A percentile compares a stretch with the other conserved stretches of the same genome.
These are phyloP conservation scores for Phoenix dactylifera DNA, from an alignment of 176 grass and related monocot species.

Conservation along the genomic window DNA sequence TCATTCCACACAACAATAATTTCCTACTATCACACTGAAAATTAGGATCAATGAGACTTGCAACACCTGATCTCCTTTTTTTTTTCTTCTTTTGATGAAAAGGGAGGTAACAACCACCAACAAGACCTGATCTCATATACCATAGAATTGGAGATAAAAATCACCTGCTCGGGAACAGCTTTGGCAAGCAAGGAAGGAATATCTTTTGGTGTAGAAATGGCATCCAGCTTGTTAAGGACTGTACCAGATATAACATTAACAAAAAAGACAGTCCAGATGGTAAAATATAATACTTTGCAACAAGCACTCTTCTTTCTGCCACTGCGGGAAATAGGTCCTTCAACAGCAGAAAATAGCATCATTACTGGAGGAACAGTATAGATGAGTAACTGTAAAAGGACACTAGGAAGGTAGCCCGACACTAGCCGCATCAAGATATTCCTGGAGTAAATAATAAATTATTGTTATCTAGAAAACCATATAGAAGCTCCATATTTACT, in stretches of 20 bases:
- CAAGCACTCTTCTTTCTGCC: constrained; percentile 77
- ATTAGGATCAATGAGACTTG: too few relatives aligned
- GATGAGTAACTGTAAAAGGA: constrained; percentile 60
- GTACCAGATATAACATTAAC: constrained; percentile 89
- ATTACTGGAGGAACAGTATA: constrained; percentile 84
- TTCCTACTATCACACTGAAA: too few relatives aligned
- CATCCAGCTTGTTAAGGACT: constrained; percentile 51
- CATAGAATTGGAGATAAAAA: background rate
- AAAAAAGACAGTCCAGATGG: constrained; percentile 91
- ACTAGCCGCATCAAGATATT: constrained; percentile 45
- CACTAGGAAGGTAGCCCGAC: constrained; percentile 88
- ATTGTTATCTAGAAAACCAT: background rate
- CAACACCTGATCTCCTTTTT: too few relatives aligned
- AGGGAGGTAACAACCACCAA: too few relatives aligned
- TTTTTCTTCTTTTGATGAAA: too few relatives aligned
- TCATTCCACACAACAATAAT: too few relatives aligned
- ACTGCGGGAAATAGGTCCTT: constrained; percentile 81
- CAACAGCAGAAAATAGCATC: constrained; percentile 78
- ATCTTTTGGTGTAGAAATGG: constrained; percentile 64
- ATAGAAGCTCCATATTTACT: too few relatives aligned
- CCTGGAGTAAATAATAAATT: constrained; percentile 28
- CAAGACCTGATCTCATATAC: too few relatives aligned
- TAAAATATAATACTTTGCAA: constrained; percentile 74
- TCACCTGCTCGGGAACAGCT: constrained; percentile 84
- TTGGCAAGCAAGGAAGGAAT: constrained; percentile 73